Evolutionary conservation across 2,329 filamentous ascomycete species (phyloP).

Genomic region (Colletotrichum plurivorum): DNA sequence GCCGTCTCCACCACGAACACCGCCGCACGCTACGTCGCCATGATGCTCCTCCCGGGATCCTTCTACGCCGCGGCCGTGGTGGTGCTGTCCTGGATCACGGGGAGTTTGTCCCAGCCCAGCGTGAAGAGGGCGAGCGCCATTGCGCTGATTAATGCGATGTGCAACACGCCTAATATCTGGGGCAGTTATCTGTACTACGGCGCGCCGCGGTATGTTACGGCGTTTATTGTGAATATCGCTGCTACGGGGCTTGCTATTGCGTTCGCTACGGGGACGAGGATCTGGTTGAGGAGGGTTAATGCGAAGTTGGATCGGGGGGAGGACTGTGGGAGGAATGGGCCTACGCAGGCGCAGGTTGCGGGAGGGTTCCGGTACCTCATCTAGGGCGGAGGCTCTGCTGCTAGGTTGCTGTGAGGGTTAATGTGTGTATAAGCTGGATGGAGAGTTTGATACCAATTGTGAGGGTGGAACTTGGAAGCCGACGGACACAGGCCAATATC

Average conservation of each 20-base stretch:
- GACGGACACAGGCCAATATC: too few species aligned
- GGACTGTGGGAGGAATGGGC: conserved; percentile 46
- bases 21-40: conserved; percentile 73
- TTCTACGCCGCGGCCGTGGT: conserved; percentile 47
- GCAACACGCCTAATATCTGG: conserved; percentile 49
- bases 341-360: conserved; percentile 46
- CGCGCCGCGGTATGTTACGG: conserved; percentile 45
- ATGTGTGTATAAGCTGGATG: background rate
- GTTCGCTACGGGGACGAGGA: conserved; percentile 45
- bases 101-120: conserved; percentile 44
- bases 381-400: background rate
- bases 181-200: conserved; percentile 46
- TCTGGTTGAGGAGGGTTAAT: conserved; percentile 47
- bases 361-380: conserved; percentile 46
- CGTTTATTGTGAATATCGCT: conserved; percentile 47
- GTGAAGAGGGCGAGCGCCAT: conserved; percentile 47
- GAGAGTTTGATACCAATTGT: background rate
- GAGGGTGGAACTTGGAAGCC: background rate
- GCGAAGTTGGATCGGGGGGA: conserved; percentile 46
- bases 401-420: background rate
- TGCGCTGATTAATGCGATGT: conserved; percentile 47
- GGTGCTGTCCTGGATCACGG: conserved; percentile 48
- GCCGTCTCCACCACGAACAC: conserved; percentile 73
- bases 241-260: conserved; percentile 46
- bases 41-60: conserved; percentile 55